Base-by-base conservation (phyloP, 2,329 filamentous ascomycete genomes). In the Calycina herbarum region DNA sequence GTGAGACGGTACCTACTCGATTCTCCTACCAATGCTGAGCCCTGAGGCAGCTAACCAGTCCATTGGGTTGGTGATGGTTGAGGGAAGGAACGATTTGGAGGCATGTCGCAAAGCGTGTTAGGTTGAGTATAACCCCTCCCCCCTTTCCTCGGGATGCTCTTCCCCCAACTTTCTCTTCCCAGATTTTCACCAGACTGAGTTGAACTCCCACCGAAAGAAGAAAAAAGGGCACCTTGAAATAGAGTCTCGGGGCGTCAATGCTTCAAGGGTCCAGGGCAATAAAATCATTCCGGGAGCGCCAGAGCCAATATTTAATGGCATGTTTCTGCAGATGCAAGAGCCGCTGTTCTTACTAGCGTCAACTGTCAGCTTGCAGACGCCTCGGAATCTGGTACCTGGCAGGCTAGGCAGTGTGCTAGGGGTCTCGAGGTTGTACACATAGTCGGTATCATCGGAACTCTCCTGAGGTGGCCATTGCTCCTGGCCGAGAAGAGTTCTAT, bases 361-460 rank as follows among this genome's bases (percentile, higher is more conserved):
- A 35, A 35, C 31, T 29, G 33, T 60, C 58, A 60, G 33, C 38
- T 45, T 60, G 58, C 58, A 60, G 58, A 29, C 58, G 35, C 35
- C 58, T 42, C 24, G 3, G 45, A 42, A 60, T 29, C 15, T 20
- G n/a, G 58, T 29, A 38, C 31, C 45, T 51, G n/a, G n/a, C 45
- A 51, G 45, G 8, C 45, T 51, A 51, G 45, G 20, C 8, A 11
- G 45, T 20, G n/a, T 10, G 35, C 35, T 38, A 38, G 45, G 45
- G 45, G 10, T 51, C 6, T 51, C 10, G 45, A 51, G 45, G 45
- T 51, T 51, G 45, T 24, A 48, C 45, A 27, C 20, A 51, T 11
- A 51, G 20, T 24, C 20, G 45, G 45, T 11, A 51, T 51, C 20
- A 51, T 51, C 45, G 20, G 45, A 24, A 24, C n/a, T 24, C n/a